Conservation (phyloP, 23 red algal species). For the Gracilaria domingensis region DNA sequence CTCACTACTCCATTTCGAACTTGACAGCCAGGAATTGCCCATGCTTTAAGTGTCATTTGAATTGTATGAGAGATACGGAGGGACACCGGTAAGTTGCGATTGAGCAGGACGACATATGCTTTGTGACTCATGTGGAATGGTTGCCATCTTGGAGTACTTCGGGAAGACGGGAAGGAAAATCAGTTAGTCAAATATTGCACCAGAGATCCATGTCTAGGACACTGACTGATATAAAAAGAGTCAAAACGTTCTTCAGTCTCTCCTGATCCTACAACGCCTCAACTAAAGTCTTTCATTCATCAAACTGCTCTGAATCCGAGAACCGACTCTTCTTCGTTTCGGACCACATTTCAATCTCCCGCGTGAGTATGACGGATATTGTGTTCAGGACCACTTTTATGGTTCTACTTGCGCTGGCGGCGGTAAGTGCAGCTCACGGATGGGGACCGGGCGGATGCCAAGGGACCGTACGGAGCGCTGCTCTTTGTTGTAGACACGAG, state of each 20-base stretch:
- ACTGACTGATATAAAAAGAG: conserved; percentile 11
- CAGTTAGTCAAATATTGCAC: no score
- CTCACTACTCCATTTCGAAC: no score
- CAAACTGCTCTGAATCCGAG: no score
- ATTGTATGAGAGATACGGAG: no score
- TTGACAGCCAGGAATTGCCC: no score
- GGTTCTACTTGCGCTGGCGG: not conserved
- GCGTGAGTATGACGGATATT: not conserved
- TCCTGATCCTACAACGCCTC: not conserved
- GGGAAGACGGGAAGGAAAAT: no score
- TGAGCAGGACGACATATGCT: no score
- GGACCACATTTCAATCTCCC: not conserved
- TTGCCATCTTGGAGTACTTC: no score
- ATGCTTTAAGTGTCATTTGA: no score
- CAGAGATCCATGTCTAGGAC: no score
- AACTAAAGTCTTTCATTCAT: not conserved
- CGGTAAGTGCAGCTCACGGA: not conserved
- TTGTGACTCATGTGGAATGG: no score
- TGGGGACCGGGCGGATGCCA: conserved; percentile 1
- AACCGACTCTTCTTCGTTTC: not conserved
- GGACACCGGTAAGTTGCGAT: no score
- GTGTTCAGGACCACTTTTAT: not conserved
- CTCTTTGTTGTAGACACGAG: not conserved
- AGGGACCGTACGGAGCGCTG: not conserved
- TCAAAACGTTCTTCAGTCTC: not conserved